Conservation (phyloP, 768 basidiomycete genomes). For the Mycena maculata region DNA sequence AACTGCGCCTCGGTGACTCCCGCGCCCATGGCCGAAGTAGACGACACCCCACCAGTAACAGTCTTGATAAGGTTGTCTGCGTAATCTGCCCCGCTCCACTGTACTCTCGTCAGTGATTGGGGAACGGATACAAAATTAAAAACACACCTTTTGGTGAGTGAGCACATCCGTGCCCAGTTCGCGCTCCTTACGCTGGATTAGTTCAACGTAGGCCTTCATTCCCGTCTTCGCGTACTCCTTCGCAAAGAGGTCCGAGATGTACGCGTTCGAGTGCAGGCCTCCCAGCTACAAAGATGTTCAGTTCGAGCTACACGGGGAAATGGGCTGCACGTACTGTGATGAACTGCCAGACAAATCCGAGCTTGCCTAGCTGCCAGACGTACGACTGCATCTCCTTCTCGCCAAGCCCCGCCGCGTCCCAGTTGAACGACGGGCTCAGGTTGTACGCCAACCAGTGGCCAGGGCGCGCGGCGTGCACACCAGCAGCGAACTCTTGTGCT, state of each 20-base stretch:
- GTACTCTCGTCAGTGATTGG: conserved; percentile 32
- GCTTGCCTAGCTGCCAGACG: conserved; percentile 93
- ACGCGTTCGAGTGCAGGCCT: conserved; percentile 96
- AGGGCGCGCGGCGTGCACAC: conserved; percentile 85
- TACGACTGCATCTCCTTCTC: conserved; percentile 87
- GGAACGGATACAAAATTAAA: conserved; percentile 1
- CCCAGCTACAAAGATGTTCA: conserved; percentile 71
- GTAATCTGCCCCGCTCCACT: conserved; percentile 98
- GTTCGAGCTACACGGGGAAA: conserved; percentile 1
- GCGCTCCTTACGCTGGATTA: conserved; percentile 92
- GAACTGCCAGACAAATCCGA: conserved; percentile 99
- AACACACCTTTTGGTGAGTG: conserved; percentile 91
- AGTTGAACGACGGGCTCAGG: conserved; percentile 92
- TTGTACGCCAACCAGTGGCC: conserved; percentile 98
- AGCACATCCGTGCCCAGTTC: conserved; percentile 96
- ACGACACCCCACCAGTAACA: conserved; percentile 96
- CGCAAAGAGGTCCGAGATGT: conserved; percentile 95
- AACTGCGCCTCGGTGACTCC: conserved; percentile 96
- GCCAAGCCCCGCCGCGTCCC: conserved; percentile 92
- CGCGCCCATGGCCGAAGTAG: conserved; percentile 98
- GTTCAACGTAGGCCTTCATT: conserved; percentile 98
- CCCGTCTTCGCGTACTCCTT: conserved; percentile 90
- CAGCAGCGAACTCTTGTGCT: conserved; percentile 90
- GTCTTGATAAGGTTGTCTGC: conserved; percentile 93
- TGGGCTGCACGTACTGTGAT: conserved; percentile 79